Percentiles rank a stretch among this genome's conserved stretches.
These are phyloP conservation scores for Spergularia marina DNA, from an alignment of 148 eudicot genomes.

Conservation along the genomic window DNA sequence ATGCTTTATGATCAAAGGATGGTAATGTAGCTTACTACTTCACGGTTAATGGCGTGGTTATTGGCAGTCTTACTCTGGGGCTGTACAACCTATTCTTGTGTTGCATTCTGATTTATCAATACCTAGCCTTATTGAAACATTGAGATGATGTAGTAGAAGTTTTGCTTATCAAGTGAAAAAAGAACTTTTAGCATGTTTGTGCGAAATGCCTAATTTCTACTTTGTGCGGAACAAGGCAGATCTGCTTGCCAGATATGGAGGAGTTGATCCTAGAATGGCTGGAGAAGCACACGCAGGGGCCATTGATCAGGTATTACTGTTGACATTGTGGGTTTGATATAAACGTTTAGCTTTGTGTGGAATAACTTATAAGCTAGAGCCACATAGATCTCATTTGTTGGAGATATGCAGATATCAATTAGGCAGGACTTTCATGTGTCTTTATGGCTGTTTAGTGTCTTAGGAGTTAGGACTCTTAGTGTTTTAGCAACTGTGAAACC, in stretches of 20 bases:
- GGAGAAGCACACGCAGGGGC: slow-evolving; percentile 91
- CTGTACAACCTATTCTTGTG: slow-evolving; percentile 5
- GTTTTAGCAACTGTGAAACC: background rate
- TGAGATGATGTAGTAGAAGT: background rate
- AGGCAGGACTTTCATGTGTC: background rate
- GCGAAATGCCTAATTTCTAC: slow-evolving; percentile 16
- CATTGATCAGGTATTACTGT: slow-evolving; percentile 65
- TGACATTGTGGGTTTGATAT: slow-evolving; percentile 10
- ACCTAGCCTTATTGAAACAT: background rate
- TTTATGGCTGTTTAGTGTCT: background rate
- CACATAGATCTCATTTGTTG: background rate
- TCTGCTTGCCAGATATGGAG: slow-evolving; percentile 88
- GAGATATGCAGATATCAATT: background rate
- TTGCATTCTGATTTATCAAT: background rate
- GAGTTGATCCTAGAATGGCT: slow-evolving; percentile 98
- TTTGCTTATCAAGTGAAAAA: background rate
- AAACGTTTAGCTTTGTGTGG: background rate
- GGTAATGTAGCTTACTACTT: background rate
- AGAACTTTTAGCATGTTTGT: background rate
- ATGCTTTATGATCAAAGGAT: background rate
- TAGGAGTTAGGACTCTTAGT: background rate
- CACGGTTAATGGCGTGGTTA: background rate
- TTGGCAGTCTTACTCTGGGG: background rate
- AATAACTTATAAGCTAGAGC: background rate
- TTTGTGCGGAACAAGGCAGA: slow-evolving; percentile 68